These are phyloP conservation scores for Phytophthora melonis DNA, from an alignment of 352 stramenopile genomes.

Conservation along the genomic window DNA sequence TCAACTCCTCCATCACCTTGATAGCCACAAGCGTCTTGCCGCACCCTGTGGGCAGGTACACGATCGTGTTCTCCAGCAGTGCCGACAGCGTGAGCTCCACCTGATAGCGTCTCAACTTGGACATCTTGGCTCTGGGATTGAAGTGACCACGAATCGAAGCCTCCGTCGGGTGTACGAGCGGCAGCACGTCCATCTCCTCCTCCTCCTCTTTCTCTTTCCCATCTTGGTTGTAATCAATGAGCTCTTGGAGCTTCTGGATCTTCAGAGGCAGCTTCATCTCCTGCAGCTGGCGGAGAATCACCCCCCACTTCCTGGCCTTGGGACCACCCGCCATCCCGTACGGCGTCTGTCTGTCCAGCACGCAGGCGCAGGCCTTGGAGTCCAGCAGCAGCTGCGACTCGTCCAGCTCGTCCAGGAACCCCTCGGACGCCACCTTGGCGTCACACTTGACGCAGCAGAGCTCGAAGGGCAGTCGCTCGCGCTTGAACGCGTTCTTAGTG, in stretches of 20 bases:
- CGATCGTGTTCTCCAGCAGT: conserved; percentile 81
- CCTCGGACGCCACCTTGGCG: conserved; percentile 58
- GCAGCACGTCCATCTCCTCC: conserved; percentile 2
- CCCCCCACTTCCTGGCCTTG: conserved; percentile 44
- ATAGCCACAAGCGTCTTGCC: conserved; percentile 84
- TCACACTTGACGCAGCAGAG: conserved; percentile 59
- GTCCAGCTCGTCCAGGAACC: conserved; percentile 43
- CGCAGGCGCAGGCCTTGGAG: conserved; percentile 53
- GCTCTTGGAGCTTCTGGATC: conserved; percentile 33
- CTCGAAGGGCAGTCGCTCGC: conserved; percentile 56
- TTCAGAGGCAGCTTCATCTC: conserved; percentile 35
- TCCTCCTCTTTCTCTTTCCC: neutral
- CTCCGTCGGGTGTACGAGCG: conserved; percentile 43
- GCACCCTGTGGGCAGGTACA: conserved; percentile 82
- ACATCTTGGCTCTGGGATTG: conserved; percentile 51
- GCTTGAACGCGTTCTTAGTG: conserved; percentile 51
- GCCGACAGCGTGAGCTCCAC: conserved; percentile 73
- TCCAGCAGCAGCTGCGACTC: conserved; percentile 59
- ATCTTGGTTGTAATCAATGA: neutral
- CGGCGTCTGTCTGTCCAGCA: conserved; percentile 26
- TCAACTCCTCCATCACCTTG: conserved; percentile 76
- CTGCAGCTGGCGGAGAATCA: conserved; percentile 46
- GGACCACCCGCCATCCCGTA: conserved; percentile 15
- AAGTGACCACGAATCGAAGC: conserved; percentile 44
- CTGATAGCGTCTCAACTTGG: conserved; percentile 67